A percentile compares a stretch with the other conserved stretches of the same genome.
Conservation (phyloP, 1,139 yeast genomes). For the Zygosaccharomyces sapae region DNA sequence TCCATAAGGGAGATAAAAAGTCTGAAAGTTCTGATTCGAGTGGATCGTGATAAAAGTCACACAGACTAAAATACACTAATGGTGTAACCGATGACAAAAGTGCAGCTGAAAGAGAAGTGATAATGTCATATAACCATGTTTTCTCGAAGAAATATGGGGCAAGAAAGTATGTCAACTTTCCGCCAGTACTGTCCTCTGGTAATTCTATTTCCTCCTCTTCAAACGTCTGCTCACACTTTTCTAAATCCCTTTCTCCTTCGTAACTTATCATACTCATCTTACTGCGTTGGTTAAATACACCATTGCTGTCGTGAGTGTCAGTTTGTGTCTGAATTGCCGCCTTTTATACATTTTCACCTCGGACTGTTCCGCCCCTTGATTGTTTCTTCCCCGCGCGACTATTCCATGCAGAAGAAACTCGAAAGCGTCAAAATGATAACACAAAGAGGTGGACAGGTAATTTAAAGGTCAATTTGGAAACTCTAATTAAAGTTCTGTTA, state of each 20-base stretch:
- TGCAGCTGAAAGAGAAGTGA: neutral
- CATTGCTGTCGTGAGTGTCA: neutral
- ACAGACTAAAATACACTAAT: neutral
- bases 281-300: neutral
- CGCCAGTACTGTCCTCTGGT: neutral
- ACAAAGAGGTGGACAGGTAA: too few relatives aligned
- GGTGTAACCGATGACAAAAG: neutral
- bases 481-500: too few relatives aligned
- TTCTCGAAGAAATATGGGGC: neutral
- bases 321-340: neutral
- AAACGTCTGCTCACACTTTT: neutral
- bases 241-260: neutral
- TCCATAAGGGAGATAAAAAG: neutral
- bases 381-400: too few relatives aligned
- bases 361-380: neutral
- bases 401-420: too few relatives aligned
- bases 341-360: neutral
- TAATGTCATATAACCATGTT: neutral
- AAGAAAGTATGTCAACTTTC: neutral
- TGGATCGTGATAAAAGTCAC: neutral
- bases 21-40: neutral
- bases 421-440: too few relatives aligned
- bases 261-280: neutral
- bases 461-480: too few relatives aligned
- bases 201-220: neutral